phyloP scores from a whole-genome alignment of 2,329 filamentous ascomycete species.

The Claviceps fusiformis region DNA sequence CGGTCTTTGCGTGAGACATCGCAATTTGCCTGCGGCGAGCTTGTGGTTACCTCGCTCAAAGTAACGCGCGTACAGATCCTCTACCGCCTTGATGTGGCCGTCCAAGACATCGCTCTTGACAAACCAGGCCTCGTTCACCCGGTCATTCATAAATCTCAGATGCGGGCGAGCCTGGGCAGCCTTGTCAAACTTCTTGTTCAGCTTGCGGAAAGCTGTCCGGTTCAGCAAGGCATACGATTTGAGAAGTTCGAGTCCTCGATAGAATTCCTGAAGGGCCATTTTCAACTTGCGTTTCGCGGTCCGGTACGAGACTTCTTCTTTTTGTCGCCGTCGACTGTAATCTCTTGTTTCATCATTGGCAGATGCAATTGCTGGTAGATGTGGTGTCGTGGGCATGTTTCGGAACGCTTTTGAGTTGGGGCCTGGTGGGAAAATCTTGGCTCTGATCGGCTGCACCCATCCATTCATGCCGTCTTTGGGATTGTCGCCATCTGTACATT shows the following conservation, averaged over 20 bases:
- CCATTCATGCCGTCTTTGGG: constrained; percentile 17
- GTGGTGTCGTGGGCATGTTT: constrained; percentile 38
- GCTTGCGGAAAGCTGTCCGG: constrained; percentile 85
- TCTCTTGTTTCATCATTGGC: constrained; percentile 26
- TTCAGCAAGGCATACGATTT: constrained; percentile 88
- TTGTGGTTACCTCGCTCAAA: constrained; percentile 93
- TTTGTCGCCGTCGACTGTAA: constrained; percentile 35
- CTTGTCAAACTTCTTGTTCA: constrained; percentile 99
- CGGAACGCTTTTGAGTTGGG: constrained; percentile 47
- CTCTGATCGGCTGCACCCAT: constrained; percentile 41
- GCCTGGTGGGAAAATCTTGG: constrained; percentile 40
- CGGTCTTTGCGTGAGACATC: constrained; percentile 51
- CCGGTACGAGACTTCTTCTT: constrained; percentile 60
- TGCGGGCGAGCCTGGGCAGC: constrained; percentile 64
- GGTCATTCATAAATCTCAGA: constrained; percentile 75
- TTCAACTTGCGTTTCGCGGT: constrained; percentile 88
- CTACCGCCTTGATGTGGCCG: constrained; percentile 62
- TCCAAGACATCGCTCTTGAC: constrained; percentile 81
- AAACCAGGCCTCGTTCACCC: constrained; percentile 83
- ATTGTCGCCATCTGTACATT: constrained; percentile 12
- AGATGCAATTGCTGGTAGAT: constrained; percentile 17
- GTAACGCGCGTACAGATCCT: constrained; percentile 88
- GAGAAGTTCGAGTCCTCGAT: constrained; percentile 77
- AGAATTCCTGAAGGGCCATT: constrained; percentile 81
- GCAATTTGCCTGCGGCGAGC: constrained; percentile 74